Evolutionary conservation across 2,329 filamentous ascomycete genomes (phyloP), one percentile per base, ranked within the genome.

Genomic region (Penicillium decumbens): DNA sequence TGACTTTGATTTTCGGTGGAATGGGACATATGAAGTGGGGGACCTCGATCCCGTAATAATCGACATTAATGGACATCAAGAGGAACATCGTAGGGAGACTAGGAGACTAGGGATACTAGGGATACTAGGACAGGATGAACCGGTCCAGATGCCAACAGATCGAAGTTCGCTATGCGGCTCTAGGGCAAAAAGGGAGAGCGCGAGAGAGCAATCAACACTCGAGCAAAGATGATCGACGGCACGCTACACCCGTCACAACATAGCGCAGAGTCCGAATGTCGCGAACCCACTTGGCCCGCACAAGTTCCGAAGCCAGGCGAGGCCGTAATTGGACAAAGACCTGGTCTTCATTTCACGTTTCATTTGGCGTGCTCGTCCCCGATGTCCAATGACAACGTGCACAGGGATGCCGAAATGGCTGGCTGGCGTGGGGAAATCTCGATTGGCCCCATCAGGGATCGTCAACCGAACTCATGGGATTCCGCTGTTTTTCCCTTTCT

Each of bases 271-370:
- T 12, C 24, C 20, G 38, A 40, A 23, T 24, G 23, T 53, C n/a
- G 43, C 43, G 32, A 50, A 51, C 49, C 49, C 43, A 43, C 35
- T 45, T 15, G 28, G 28, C 10, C 28, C 28, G 28, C 10, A 9
- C 28, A 28, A 9, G 44, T 15, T 49, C 50, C 41, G 49, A 56
- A 42, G 51, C 39, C 37, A 28, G 46, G 43, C 50, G 27, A 25
- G 6, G n/a, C 20, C n/a, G 27, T 53, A 45, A 59, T 59, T 59
- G 57, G 8, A 43, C 41, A 29, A 30, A n/a, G 12, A 8, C n/a
- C 18, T 29, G 7, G 39, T 9, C 23, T 32, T 57, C 53, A 57
- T 57, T 57, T 58, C 38, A 39, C 49, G 27, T 52, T 13, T 49
- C 35, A 45, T 52, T 50, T 42, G 51, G 43, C 37, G 28, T 37